A percentile compares a stretch with the other conserved stretches of the same genome.
Evolutionary conservation across 345 rosid species (phyloP).

Genomic region (Turritis glabra): DNA sequence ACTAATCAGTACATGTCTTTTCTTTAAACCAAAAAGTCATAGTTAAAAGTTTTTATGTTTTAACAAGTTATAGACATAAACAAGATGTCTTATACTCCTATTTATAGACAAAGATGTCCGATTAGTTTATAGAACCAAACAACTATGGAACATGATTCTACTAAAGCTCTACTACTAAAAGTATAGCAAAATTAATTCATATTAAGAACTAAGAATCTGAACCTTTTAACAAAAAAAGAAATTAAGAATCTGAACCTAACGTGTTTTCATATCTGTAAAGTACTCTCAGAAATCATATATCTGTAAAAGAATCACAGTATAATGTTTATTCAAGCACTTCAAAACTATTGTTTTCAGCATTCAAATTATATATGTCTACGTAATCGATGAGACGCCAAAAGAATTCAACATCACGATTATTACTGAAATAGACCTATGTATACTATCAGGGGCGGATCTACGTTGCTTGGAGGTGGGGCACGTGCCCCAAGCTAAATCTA

Average conservation of each 20-base stretch:
- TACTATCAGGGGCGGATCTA: no score
- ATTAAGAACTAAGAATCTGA: slow-evolving; percentile 2
- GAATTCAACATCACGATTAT: slow-evolving; percentile 3
- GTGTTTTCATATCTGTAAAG: no score
- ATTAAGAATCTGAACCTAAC: no score
- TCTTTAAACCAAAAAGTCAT: slow-evolving; percentile 16
- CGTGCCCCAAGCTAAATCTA: no score
- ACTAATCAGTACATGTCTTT: neutral
- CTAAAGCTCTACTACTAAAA: neutral
- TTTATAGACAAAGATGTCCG: neutral
- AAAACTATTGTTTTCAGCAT: neutral
- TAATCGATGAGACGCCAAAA: neutral
- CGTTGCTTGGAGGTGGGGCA: no score
- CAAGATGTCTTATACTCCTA: neutral
- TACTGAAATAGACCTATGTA: slow-evolving; percentile 9
- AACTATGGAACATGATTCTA: neutral
- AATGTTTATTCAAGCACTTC: no score
- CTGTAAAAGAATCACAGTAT: no score
- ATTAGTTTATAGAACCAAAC: neutral
- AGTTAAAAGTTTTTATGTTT: no score
- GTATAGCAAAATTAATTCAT: neutral
- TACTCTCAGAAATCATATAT: no score
- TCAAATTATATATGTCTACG: neutral
- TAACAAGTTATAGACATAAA: no score
- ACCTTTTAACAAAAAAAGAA: no score